Evolutionary conservation across 768 basidiomycete species (phyloP), one percentile per base, ranked within the genome.

Genomic region (Lyophyllum atratum): DNA sequence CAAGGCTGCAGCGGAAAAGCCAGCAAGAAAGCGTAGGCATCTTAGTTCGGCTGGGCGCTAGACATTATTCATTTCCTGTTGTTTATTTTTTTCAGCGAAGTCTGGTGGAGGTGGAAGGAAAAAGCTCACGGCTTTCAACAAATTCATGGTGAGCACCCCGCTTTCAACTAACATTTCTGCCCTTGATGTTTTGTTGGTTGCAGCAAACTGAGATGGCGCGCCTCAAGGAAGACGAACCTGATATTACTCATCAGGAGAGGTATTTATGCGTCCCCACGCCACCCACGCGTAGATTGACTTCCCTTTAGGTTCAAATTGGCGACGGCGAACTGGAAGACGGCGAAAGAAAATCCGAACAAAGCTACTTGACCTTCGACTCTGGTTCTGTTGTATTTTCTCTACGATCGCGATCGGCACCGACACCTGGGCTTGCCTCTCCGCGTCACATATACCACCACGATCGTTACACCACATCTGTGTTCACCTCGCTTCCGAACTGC

Each of bases 121-220:
- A 77, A 78, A 87, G 70, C 75, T 90, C 46, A 85, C 85, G 33
- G 80, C 83, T 14, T 93, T 89, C 74, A 92, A 92, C 70, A 89
- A 86, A 70, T 93, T 87, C 70, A 81, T 84, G 80, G 81, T 80
- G 58, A 54, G 74, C 33, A 9, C 17, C 14, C 14, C 26, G 21
- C 37, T 46, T 42, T 28, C 43, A 11, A 33, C 31, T 25, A 43
- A 25, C n/a, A 22, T 10, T 58, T 33, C 46, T 46, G 15, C 21
- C 17, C 12, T 49, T 58, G 17, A 55, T 45, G 31, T 49, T 61
- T 53, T 28, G 45, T 34, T 28, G 21, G 49, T 53, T 64, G 24
- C 77, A 91, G 88, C 84, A 90, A 79, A 75, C 80, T 21, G 90
- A 92, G 70, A 85, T 92, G 80, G 85, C 86, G 31, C 86, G 88